phyloP scores from a whole-genome alignment of 2,329 filamentous ascomycete genomes.

The Fusarium devonianum region DNA sequence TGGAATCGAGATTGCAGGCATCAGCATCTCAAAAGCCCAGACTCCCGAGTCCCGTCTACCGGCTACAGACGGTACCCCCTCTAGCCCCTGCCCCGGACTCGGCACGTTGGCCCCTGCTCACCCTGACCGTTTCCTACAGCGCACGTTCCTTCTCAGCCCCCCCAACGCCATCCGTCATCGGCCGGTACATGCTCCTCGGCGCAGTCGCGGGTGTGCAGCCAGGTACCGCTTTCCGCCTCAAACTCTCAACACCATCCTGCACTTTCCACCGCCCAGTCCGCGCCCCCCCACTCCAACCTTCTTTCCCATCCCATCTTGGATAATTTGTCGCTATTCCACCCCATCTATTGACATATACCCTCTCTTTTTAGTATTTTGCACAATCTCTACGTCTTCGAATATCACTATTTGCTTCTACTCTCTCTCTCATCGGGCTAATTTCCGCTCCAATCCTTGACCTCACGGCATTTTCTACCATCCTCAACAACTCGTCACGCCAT shows the following conservation, averaged over 20 bases:
- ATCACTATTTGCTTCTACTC: too few relatives aligned
- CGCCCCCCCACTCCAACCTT: slow-evolving; percentile 30
- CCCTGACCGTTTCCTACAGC: slow-evolving; percentile 26
- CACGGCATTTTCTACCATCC: neutral
- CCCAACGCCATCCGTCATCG: slow-evolving; percentile 22
- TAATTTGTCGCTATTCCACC: slow-evolving; percentile 5
- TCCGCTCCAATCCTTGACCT: too few relatives aligned
- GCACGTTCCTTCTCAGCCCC: slow-evolving; percentile 27
- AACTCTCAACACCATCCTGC: slow-evolving; percentile 33
- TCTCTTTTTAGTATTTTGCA: slow-evolving; percentile 8
- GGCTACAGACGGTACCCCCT: slow-evolving; percentile 21
- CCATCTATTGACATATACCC: neutral
- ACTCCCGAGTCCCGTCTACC: too few relatives aligned
- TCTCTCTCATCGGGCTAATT: too few relatives aligned
- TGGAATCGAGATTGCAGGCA: too few relatives aligned
- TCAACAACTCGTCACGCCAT: slow-evolving; percentile 33
- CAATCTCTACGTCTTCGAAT: too few relatives aligned
- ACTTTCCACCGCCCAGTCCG: slow-evolving; percentile 14
- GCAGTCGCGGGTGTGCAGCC: neutral
- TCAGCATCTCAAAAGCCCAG: neutral
- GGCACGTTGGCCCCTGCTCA: slow-evolving; percentile 21
- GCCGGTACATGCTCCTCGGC: neutral
- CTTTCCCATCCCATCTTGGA: slow-evolving; percentile 10
- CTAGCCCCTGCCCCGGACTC: neutral
- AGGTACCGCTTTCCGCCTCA: slow-evolving; percentile 21